A percentile compares a stretch with the other conserved stretches of the same genome.
phyloP scores from a whole-genome alignment of 1,139 yeast species.

The Zygosaccharomyces pseudobailii region DNA sequence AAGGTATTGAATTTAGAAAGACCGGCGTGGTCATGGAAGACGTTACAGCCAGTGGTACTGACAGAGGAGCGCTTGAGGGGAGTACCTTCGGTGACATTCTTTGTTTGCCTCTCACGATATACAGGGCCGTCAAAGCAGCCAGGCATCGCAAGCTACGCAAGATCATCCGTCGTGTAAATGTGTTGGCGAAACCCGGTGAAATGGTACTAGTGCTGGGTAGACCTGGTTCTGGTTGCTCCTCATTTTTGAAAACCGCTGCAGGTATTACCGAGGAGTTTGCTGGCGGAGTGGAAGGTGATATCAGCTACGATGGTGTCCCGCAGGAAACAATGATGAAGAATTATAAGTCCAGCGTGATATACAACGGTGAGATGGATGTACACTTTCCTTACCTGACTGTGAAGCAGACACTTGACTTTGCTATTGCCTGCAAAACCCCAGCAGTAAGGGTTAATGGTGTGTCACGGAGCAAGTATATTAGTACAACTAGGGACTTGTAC shows the following conservation, averaged over 20 bases:
- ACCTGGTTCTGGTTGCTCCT: slow-evolving; percentile 67
- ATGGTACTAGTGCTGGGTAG: slow-evolving; percentile 59
- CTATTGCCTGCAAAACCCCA: slow-evolving; percentile 40
- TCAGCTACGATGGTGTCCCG: slow-evolving; percentile 48
- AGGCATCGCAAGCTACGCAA: slow-evolving; percentile 33
- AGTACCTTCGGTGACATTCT: slow-evolving; percentile 47
- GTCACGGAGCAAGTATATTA: slow-evolving; percentile 44
- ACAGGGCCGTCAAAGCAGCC: slow-evolving; percentile 22
- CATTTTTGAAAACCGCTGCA: slow-evolving; percentile 50
- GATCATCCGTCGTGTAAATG: slow-evolving; percentile 42
- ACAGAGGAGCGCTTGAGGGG: slow-evolving; percentile 44
- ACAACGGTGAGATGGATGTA: slow-evolving; percentile 49
- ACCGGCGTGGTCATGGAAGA: slow-evolving; percentile 47
- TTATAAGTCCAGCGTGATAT: slow-evolving; percentile 47
- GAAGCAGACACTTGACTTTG: slow-evolving; percentile 45
- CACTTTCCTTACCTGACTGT: slow-evolving; percentile 53
- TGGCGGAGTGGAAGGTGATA: slow-evolving; percentile 34
- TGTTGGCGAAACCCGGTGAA: slow-evolving; percentile 51
- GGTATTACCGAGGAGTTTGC: slow-evolving; percentile 41
- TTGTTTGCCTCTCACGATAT: slow-evolving; percentile 37
- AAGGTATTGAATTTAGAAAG: slow-evolving; percentile 43
- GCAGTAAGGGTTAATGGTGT: slow-evolving; percentile 38
- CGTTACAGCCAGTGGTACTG: slow-evolving; percentile 46
- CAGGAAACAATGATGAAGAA: slow-evolving; percentile 45
- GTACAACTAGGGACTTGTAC: slow-evolving; percentile 43